Evolutionary conservation across 2,329 filamentous ascomycete species (phyloP).

Genomic region (Neobulgaria alba): DNA sequence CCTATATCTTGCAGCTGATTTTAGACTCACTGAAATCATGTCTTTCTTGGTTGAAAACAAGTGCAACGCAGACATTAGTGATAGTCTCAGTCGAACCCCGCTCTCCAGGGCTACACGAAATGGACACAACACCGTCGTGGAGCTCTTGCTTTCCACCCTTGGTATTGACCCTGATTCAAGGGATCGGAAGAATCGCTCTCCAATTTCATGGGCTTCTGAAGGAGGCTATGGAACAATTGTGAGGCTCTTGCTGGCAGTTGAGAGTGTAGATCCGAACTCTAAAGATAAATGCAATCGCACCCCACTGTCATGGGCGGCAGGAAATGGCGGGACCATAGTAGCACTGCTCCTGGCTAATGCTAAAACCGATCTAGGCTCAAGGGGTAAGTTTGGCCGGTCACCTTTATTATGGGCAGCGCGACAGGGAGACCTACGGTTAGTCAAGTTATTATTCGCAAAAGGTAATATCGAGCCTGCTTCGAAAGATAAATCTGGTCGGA

Average conservation of each 20-base stretch:
- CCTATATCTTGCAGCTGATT: conserved; percentile 19
- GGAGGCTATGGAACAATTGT: conserved; percentile 3
- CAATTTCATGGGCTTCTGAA: conserved; percentile 16
- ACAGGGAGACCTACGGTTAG: neutral
- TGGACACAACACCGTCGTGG: conserved; percentile 1
- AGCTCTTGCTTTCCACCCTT: neutral
- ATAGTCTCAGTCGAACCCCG: conserved; percentile 3
- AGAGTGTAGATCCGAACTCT: conserved; percentile 4
- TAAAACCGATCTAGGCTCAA: conserved; percentile 7
- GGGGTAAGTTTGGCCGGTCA: neutral
- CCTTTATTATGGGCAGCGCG: conserved; percentile 6
- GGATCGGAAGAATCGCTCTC: conserved; percentile 29
- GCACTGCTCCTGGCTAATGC: conserved; percentile 6
- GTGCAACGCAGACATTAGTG: conserved; percentile 1
- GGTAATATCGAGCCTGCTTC: conserved; percentile 7
- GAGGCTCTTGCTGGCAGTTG: neutral
- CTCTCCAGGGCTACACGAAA: conserved; percentile 1
- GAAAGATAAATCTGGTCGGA: conserved; percentile 3
- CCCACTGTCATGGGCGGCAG: neutral
- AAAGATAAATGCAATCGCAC: conserved; percentile 1
- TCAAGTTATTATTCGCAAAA: conserved; percentile 3
- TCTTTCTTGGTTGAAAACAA: conserved; percentile 6
- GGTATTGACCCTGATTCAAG: conserved; percentile 14
- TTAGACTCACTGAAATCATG: neutral
- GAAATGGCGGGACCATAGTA: neutral